Conservation (phyloP, 371 early-diverging fungal species). For the Mucor velutinosus region DNA sequence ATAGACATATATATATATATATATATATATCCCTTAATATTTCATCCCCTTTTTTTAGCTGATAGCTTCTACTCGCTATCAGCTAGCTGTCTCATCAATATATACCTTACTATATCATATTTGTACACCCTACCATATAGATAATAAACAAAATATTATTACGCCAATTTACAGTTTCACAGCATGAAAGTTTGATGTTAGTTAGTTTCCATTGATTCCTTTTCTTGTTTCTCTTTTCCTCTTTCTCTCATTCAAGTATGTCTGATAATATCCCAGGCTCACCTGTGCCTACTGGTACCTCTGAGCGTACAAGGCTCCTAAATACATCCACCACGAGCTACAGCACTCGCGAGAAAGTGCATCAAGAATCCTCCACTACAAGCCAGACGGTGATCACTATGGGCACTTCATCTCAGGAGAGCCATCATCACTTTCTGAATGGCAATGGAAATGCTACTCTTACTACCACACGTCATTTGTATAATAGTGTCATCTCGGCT, state of each 20-base stretch:
- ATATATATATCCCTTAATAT: not conserved
- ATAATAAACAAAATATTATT: not conserved
- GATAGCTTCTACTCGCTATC: not conserved
- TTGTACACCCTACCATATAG: not conserved
- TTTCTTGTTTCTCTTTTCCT: conserved; percentile 1
- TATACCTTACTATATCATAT: not conserved
- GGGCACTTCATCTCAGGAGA: not conserved
- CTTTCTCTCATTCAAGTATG: not conserved
- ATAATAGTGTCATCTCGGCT: not conserved
- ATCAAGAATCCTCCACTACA: not conserved
- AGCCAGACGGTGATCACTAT: conserved; percentile 25
- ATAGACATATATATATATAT: not conserved
- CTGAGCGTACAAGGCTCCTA: conserved; percentile 25
- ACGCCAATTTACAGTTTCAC: conserved; percentile 6
- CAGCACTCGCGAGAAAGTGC: conserved; percentile 4
- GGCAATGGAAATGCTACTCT: not conserved
- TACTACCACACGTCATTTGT: not conserved
- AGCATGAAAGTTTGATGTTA: not conserved
- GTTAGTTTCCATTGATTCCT: not conserved
- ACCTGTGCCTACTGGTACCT: conserved; percentile 16
- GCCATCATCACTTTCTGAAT: not conserved
- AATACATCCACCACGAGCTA: conserved; percentile 13
- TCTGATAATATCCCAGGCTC: conserved; percentile 1
- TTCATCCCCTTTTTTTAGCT: not conserved
- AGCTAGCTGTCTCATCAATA: not conserved